Evolutionary conservation across 345 rosid species (phyloP), one percentile per base, ranked within the genome.

Genomic region (Cochlearia excelsa): DNA sequence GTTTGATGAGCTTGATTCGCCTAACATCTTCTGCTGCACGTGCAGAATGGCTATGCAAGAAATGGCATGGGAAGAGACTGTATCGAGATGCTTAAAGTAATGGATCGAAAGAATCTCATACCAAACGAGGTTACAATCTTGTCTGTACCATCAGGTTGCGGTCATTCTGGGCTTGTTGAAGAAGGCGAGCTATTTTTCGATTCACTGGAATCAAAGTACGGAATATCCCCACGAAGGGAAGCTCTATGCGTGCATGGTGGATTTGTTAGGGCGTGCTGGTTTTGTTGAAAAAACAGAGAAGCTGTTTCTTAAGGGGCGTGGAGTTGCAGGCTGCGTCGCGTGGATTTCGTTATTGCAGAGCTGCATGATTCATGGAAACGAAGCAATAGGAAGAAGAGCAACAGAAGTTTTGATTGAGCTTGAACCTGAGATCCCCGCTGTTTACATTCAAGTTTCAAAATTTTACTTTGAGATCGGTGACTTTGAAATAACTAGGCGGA

Each of bases 311-410:
- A 79, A 67, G 65, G 74, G 78, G 31, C 69, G 74, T 3, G 81
- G 69, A 50, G 72, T 61, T 69, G 81, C 72, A 40, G 80, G 80
- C 69, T 74, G 79, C 76, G 75, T 77, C 6, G 81, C 80, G 71
- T 91, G 91, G 90, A 80, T 83, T 71, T 91, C 98, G 1, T 76
- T 91, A 69, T 72, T 88, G 63, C 78, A 77, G 56, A 82, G 92
- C 74, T 88, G 96, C 65, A 70, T 84, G 74, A 51, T 82, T 54
- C 82, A 85, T 50, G 65, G 73, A 66, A 77, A 88, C 43, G 85
- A 82, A 70, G 54, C 29, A 30, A 65, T 82, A 16, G 90, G 95
- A 59, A 85, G 80, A 77, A 80, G 81, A 76, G 85, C 74, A 9
- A 92, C 90, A 8, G 75, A 76, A 23, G 65, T 63, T 50, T 81